Evolutionary conservation across 2,329 filamentous ascomycete species (phyloP).

Genomic region (Venturia nashicola): DNA sequence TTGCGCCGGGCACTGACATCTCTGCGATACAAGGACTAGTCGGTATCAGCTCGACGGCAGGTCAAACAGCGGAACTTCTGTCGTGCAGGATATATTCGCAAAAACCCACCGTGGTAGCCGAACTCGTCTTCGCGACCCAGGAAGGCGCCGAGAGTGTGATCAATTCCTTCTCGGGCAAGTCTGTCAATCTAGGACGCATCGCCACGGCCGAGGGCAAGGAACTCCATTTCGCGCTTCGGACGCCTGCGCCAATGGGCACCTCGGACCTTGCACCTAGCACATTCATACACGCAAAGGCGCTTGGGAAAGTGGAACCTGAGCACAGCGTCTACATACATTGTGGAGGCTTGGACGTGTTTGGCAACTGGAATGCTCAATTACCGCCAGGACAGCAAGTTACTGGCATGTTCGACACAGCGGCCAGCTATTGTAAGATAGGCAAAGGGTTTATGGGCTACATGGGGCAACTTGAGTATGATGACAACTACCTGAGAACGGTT

Average conservation of each 20-base stretch:
- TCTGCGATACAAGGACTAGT: constrained; percentile 4
- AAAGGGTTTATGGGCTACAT: constrained; percentile 8
- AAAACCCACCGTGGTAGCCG: constrained; percentile 6
- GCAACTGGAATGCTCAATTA: not conserved
- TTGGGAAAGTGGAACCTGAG: constrained; percentile 5
- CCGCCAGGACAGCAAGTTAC: not conserved
- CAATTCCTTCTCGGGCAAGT: constrained; percentile 4
- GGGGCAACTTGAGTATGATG: constrained; percentile 9
- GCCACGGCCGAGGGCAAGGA: constrained; percentile 7
- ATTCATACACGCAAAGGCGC: constrained; percentile 1
- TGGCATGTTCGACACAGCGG: not conserved
- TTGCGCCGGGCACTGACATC: constrained; percentile 8
- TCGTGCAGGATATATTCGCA: constrained; percentile 6
- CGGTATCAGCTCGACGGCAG: not conserved
- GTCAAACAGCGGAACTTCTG: not conserved
- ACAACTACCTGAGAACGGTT: constrained; percentile 6
- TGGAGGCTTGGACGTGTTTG: not conserved
- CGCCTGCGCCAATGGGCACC: constrained; percentile 5
- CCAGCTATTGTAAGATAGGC: constrained; percentile 7
- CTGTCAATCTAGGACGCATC: constrained; percentile 8
- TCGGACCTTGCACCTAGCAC: not conserved
- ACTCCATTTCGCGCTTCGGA: constrained; percentile 2
- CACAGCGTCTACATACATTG: constrained; percentile 3
- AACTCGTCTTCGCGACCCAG: constrained; percentile 7
- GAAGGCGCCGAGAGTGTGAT: constrained; percentile 8